These are phyloP conservation scores for Globisporangium polare DNA, from an alignment of 352 stramenopile genomes.

Conservation along the genomic window DNA sequence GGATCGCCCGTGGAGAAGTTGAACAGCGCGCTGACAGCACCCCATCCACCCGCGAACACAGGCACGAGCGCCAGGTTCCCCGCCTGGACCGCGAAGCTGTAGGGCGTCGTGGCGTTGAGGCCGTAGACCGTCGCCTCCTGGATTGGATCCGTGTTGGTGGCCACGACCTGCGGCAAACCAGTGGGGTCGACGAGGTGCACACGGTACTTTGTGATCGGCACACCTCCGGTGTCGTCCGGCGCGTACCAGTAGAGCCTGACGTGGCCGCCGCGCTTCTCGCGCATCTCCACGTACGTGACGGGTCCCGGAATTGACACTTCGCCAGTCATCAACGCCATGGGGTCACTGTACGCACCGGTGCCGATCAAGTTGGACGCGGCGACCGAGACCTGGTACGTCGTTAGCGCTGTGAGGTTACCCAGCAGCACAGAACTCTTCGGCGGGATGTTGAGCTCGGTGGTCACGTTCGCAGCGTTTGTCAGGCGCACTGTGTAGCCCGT, in stretches of 20 bases:
- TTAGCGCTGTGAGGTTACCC: slow-evolving; percentile 28
- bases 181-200: slow-evolving; percentile 26
- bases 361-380: slow-evolving; percentile 33
- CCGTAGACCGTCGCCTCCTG: slow-evolving; percentile 18
- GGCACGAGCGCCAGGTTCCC: slow-evolving; percentile 31
- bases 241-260: slow-evolving; percentile 35
- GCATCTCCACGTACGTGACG: slow-evolving; percentile 14
- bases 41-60: slow-evolving; percentile 42
- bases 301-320: slow-evolving; percentile 31
- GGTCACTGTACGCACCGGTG: slow-evolving; percentile 28
- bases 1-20: slow-evolving; percentile 26
- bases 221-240: slow-evolving; percentile 47
- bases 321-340: slow-evolving; percentile 34
- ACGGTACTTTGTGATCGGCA: slow-evolving; percentile 57
- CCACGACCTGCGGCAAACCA: slow-evolving; percentile 14
- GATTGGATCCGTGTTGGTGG: slow-evolving; percentile 15
- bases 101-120: slow-evolving; percentile 30
- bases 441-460: slow-evolving; percentile 15
- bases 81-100: slow-evolving; percentile 52
- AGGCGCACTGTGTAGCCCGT: slow-evolving; percentile 35
- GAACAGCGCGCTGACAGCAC: slow-evolving; percentile 24
- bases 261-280: slow-evolving; percentile 31
- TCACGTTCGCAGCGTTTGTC: slow-evolving; percentile 8
- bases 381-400: slow-evolving; percentile 34
- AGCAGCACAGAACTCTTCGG: slow-evolving; percentile 13